These are phyloP conservation scores for Malus fusca DNA, from an alignment of 306 rosid species.

Conservation along the genomic window DNA sequence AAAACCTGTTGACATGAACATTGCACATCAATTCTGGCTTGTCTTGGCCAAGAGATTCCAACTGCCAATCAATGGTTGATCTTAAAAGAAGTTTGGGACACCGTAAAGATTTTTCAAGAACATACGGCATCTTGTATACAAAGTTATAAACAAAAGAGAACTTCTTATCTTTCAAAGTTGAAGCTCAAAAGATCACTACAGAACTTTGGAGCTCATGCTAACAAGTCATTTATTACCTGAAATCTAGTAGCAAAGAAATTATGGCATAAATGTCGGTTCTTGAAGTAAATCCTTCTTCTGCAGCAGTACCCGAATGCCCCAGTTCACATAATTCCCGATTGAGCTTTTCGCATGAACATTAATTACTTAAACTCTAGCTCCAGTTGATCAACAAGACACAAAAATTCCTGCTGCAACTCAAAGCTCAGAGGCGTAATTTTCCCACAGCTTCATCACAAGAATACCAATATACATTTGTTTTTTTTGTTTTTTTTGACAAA, in stretches of 20 bases:
- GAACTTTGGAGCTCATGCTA: background rate
- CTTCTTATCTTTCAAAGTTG: background rate
- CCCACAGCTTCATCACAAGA: background rate
- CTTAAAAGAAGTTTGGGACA: background rate
- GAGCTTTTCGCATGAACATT: background rate
- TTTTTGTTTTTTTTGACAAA: too few relatives aligned
- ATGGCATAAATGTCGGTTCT: background rate
- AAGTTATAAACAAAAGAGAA: background rate
- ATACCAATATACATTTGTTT: too few relatives aligned
- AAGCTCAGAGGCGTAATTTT: background rate
- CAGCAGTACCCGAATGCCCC: background rate
- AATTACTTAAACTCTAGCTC: background rate
- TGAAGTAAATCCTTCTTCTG: background rate
- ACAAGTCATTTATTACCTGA: background rate
- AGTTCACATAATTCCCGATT: background rate
- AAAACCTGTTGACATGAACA: background rate
- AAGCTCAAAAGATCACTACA: background rate
- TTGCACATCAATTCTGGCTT: background rate
- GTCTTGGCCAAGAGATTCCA: too few relatives aligned
- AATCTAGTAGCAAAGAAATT: background rate
- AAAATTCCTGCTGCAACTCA: background rate
- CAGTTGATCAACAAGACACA: background rate
- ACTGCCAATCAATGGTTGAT: background rate
- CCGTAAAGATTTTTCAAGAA: background rate
- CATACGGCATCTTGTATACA: background rate